phyloP scores from a whole-genome alignment of 2,329 filamentous ascomycete genomes.

The Scedosporium apiospermum region DNA sequence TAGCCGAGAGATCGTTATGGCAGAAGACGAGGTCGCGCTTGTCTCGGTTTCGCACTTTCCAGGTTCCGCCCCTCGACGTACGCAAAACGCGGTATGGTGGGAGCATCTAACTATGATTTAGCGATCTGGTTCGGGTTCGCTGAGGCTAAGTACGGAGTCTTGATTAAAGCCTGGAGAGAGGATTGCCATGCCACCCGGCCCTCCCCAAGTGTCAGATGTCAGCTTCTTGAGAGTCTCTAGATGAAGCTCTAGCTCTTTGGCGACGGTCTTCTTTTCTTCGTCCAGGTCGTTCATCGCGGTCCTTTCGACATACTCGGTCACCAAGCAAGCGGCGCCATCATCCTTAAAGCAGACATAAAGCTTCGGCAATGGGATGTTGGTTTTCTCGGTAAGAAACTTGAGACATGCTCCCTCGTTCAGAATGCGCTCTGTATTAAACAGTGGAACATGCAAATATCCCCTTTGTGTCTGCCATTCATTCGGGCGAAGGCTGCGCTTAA shows the following conservation, averaged over 20 bases:
- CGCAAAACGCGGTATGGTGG: neutral
- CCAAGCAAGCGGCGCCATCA: slow-evolving; percentile 10
- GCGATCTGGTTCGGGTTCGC: neutral
- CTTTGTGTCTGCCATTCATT: slow-evolving; percentile 10
- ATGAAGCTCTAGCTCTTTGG: slow-evolving; percentile 9
- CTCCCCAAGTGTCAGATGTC: slow-evolving; percentile 12
- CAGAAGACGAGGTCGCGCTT: slow-evolving; percentile 13
- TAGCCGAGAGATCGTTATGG: slow-evolving; percentile 9
- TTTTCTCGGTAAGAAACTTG: neutral
- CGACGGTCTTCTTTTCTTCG: too few species aligned
- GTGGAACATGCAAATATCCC: slow-evolving; percentile 7
- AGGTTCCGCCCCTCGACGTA: neutral
- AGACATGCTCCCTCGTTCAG: neutral
- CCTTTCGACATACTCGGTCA: slow-evolving; percentile 12
- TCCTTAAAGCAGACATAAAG: slow-evolving; percentile 1
- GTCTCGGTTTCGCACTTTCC: slow-evolving; percentile 10
- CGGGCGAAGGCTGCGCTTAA: slow-evolving; percentile 11
- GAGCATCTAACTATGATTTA: neutral
- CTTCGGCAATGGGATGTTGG: neutral
- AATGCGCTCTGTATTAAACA: slow-evolving; percentile 9
- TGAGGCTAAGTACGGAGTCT: too few species aligned
- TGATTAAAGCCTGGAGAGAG: neutral
- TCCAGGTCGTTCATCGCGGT: slow-evolving; percentile 9
- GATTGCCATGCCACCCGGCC: slow-evolving; percentile 9
- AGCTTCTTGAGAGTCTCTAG: slow-evolving; percentile 7